Conservation (phyloP, 2,329 filamentous ascomycete genomes). For the Ophiobolus disseminans region DNA sequence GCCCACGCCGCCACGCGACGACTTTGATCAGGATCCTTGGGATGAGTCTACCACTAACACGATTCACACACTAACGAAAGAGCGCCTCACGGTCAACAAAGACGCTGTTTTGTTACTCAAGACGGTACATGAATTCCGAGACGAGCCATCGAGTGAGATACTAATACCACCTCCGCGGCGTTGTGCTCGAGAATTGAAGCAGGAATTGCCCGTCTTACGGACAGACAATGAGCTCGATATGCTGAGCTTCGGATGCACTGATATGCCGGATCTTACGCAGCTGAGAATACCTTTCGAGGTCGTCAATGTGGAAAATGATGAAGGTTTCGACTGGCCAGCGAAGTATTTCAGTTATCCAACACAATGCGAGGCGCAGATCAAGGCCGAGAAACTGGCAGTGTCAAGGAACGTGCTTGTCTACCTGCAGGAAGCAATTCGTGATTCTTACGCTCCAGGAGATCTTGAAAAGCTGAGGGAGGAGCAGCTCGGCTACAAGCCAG, state of each 20-base stretch:
- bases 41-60: conserved; percentile 18
- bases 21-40: conserved; percentile 23
- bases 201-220: conserved; percentile 56
- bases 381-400: conserved; percentile 50
- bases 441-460: conserved; percentile 27
- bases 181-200: conserved; percentile 43
- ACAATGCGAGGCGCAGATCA: conserved; percentile 27
- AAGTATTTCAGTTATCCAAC: conserved; percentile 40
- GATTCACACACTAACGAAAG: conserved; percentile 26
- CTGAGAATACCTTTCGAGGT: conserved; percentile 44
- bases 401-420: conserved; percentile 44
- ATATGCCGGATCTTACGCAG: conserved; percentile 34
- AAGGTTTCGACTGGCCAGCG: conserved; percentile 52
- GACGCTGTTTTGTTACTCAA: conserved; percentile 39
- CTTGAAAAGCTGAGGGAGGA: conserved; percentile 27
- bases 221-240: conserved; percentile 57
- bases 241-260: conserved; percentile 41
- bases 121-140: conserved; percentile 15
- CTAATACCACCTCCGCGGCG: conserved; percentile 14
- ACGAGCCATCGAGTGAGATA: neutral
- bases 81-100: conserved; percentile 38
- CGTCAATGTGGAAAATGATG: conserved; percentile 51
- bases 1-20: conserved; percentile 10
- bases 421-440: conserved; percentile 45
- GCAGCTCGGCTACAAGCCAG: conserved; percentile 23